phyloP scores from a whole-genome alignment of 2,329 filamentous ascomycete species.

The Xylariales sp. region DNA sequence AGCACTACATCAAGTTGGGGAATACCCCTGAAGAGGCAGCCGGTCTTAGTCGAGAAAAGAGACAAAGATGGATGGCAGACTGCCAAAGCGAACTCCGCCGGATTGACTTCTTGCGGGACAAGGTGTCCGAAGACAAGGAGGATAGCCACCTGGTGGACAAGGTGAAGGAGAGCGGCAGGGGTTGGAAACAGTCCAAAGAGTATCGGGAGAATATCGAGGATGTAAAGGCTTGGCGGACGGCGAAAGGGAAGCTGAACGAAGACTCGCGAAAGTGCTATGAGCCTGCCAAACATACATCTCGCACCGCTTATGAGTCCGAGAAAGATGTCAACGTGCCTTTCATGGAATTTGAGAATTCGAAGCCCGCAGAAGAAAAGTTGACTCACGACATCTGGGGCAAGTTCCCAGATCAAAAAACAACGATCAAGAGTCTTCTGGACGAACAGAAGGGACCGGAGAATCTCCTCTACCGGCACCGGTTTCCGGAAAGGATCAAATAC shows the following conservation, averaged over 20 bases:
- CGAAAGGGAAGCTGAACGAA: neutral
- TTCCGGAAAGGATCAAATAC: neutral
- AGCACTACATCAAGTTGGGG: too few relatives aligned
- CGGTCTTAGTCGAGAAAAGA: too few relatives aligned
- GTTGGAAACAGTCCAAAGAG: neutral
- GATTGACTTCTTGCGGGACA: neutral
- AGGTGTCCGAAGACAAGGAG: neutral
- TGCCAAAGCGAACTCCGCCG: constrained; percentile 1
- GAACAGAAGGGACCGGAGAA: neutral
- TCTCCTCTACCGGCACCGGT: neutral
- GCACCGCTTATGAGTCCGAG: neutral
- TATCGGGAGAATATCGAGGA: neutral
- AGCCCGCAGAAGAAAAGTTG: neutral
- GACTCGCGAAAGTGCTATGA: neutral
- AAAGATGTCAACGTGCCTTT: constrained; percentile 6
- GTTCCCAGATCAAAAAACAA: constrained; percentile 6
- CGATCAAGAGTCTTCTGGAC: neutral
- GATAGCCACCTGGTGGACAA: neutral
- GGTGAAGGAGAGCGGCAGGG: neutral
- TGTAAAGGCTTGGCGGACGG: too few relatives aligned
- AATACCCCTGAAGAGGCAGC: too few relatives aligned
- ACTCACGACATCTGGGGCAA: neutral
- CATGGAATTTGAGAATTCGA: neutral
- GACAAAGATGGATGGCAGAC: neutral
- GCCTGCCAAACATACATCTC: neutral